Base-by-base conservation (phyloP, 192 early-diverging fungal species). In the Bifiguratus adelaidae region DNA sequence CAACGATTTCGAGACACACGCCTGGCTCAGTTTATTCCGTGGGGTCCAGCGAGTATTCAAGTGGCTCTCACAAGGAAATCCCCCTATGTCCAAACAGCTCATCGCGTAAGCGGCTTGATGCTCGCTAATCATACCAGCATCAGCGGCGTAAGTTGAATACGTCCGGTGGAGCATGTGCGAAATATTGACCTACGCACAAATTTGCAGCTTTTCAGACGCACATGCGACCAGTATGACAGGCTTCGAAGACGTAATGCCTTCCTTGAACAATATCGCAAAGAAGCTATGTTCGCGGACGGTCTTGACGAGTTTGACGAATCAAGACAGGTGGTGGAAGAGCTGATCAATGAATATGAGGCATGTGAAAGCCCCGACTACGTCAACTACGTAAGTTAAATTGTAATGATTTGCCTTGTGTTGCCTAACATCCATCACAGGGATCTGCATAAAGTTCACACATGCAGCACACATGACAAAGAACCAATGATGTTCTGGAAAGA, bases 31-130 rank as follows among this genome's bases (percentile, higher is more conserved):
- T 99, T 99, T 58, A 97, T 99, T 47, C 96, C 96, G 19, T 99
- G 96, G 96, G 96, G 96, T 7, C 96, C 96, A 3, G 92, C 96
- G 11, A 91, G 87, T 59, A 97, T 99, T 54, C 96, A 99, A 59
- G 96, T 99, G 1, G 93, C 96, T 7, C 55, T 99, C 37, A 92
- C 92, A 2, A 80, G 82, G 32, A 92, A 92, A 57, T 89, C 86
- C 28, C 96, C 93, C 5, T 99, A 97, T 61, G 73, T 90, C 7
- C 86, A 84, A 42, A 87, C 91, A 4, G 74, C 85, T 28, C 93
- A 99, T 58, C 79, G 90, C 2, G 96, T 99, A 23, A 91, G 86
- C 33, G 96, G 96, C 2, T 70, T 99, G 36, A 99, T 99, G 96
- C 67, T 99, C 44, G 96, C 96, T 9, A 99, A 99, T 64, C 88